Evolutionary conservation across 2,329 filamentous ascomycete species (phyloP).

Genomic region (Diaporthe citrichinensis): DNA sequence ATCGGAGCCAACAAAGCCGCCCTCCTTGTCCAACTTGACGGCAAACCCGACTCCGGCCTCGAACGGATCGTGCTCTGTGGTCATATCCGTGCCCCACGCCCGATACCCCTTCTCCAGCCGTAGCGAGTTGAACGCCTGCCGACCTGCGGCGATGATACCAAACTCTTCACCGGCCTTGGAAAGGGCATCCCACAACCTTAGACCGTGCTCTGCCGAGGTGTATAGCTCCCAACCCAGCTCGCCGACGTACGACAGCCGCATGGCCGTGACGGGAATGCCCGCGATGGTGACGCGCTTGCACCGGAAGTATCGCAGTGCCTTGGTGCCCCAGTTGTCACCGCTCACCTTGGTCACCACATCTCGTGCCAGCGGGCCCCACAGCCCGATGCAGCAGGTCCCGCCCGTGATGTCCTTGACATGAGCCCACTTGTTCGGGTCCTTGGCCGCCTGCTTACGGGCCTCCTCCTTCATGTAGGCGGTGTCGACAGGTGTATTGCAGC

Average conservation of each 20-base stretch:
- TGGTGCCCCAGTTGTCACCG: slow-evolving; percentile 60
- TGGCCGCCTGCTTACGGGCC: slow-evolving; percentile 62
- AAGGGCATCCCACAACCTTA: slow-evolving; percentile 70
- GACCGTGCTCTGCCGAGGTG: slow-evolving; percentile 70
- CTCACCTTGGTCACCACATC: slow-evolving; percentile 64
- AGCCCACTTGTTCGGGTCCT: slow-evolving; percentile 57
- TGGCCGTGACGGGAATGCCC: slow-evolving; percentile 69
- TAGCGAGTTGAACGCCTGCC: slow-evolving; percentile 70
- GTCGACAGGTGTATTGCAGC: slow-evolving; percentile 69
- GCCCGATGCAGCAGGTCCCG: slow-evolving; percentile 71
- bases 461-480: slow-evolving; percentile 67
- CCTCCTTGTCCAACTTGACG: slow-evolving; percentile 61
- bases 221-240: slow-evolving; percentile 75
- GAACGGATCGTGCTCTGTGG: slow-evolving; percentile 71
- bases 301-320: slow-evolving; percentile 63
- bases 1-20: slow-evolving; percentile 63
- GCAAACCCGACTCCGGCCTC: slow-evolving; percentile 69
- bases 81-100: slow-evolving; percentile 71
- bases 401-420: slow-evolving; percentile 72
- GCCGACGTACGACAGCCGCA: slow-evolving; percentile 72
- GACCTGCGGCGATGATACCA: slow-evolving; percentile 71
- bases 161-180: slow-evolving; percentile 67
- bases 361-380: slow-evolving; percentile 71
- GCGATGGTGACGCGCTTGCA: slow-evolving; percentile 64
- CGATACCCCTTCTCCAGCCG: slow-evolving; percentile 73